Percentiles rank a stretch among this genome's conserved stretches.
Conservation (phyloP, 2,329 filamentous ascomycete genomes). For the Pseudogymnoascus sp. region DNA sequence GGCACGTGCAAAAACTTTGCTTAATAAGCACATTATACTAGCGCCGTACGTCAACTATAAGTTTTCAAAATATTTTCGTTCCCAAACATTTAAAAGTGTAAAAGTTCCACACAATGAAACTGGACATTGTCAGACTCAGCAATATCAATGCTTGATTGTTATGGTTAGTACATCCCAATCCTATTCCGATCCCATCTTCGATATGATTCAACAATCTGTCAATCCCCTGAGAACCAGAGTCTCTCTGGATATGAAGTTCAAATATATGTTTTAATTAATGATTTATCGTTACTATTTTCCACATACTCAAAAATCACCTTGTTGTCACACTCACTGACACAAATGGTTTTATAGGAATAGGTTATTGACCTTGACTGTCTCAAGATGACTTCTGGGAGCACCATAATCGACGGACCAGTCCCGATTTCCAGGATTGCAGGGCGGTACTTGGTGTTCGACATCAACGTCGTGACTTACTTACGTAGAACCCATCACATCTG, state of each 20-base stretch:
- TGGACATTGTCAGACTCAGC: neutral
- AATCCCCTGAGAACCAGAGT: constrained; percentile 62
- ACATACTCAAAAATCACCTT: constrained; percentile 11
- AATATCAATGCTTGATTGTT: neutral
- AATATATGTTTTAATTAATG: constrained; percentile 43
- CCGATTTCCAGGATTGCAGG: constrained; percentile 74
- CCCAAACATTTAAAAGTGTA: neutral
- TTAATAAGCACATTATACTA: constrained; percentile 5
- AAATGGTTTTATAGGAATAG: neutral
- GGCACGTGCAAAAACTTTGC: neutral
- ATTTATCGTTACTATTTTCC: constrained; percentile 28
- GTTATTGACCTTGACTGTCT: neutral
- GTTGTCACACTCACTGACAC: constrained; percentile 7
- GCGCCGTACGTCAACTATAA: constrained; percentile 4
- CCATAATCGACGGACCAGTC: constrained; percentile 44
- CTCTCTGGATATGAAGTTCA: constrained; percentile 39
- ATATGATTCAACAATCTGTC: constrained; percentile 74
- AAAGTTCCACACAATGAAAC: neutral
- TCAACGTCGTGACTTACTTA: constrained; percentile 68
- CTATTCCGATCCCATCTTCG: constrained; percentile 17
- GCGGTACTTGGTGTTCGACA: constrained; percentile 84
- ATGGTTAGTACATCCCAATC: constrained; percentile 15
- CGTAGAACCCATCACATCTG: constrained; percentile 77
- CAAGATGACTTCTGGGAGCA: constrained; percentile 16
- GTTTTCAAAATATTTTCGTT: neutral